Evolutionary conservation across 2,329 filamentous ascomycete species (phyloP).

Genomic region (Coniella lustricola): DNA sequence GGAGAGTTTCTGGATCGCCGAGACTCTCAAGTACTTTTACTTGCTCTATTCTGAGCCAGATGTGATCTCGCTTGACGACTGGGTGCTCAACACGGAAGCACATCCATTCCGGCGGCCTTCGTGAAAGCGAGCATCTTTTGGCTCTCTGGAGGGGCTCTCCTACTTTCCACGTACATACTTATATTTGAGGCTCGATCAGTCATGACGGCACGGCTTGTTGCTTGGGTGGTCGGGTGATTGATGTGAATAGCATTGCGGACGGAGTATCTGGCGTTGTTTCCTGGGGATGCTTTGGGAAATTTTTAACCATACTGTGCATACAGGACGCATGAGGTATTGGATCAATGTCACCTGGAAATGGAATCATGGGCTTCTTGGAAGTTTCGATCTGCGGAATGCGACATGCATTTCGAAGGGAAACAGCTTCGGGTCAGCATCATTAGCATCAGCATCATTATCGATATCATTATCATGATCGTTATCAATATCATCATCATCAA

Average conservation of each 20-base stretch:
- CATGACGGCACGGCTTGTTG: neutral
- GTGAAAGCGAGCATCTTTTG: slow-evolving; percentile 9
- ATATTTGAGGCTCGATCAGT: neutral
- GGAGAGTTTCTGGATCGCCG: slow-evolving; percentile 87
- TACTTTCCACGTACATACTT: neutral
- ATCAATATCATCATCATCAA: no score
- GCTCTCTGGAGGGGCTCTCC: no score
- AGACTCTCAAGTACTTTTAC: slow-evolving; percentile 92
- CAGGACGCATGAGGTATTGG: neutral
- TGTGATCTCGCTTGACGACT: slow-evolving; percentile 61
- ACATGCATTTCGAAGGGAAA: no score
- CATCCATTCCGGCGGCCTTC: slow-evolving; percentile 48
- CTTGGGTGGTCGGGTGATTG: neutral
- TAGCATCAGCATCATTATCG: no score
- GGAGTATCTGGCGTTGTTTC: neutral
- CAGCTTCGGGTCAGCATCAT: no score
- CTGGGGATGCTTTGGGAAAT: neutral
- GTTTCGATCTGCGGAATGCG: no score
- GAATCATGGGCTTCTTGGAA: no score
- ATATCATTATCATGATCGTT: no score
- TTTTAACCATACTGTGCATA: no score
- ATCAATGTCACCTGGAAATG: no score
- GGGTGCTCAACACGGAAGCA: slow-evolving; percentile 59
- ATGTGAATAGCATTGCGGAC: neutral
- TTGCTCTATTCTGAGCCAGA: slow-evolving; percentile 65